These are phyloP conservation scores for Pyracantha coccinea DNA, from an alignment of 331 rosid genomes.

Conservation along the genomic window DNA sequence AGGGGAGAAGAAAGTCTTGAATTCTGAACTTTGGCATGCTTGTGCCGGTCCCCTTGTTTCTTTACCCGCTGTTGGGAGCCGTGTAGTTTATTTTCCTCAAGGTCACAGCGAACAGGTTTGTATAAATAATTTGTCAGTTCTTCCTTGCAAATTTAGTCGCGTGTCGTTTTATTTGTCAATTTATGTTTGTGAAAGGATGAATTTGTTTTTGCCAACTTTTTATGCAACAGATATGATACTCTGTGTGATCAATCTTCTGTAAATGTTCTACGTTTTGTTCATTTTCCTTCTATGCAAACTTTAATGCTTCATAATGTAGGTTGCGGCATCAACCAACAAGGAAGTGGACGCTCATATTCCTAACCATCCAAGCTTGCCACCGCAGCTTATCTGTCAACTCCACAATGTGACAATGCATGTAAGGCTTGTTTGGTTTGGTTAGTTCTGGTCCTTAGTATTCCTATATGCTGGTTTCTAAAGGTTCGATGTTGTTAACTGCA, in stretches of 20 bases:
- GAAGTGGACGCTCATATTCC: slow-evolving; percentile 88
- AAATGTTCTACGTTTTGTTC: not conserved
- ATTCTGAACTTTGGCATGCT: slow-evolving; percentile 99
- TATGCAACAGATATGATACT: not conserved
- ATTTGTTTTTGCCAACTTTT: not conserved
- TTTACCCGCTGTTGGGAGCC: slow-evolving; percentile 80
- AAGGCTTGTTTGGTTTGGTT: slow-evolving; percentile 24
- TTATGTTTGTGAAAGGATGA: not conserved
- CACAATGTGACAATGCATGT: slow-evolving; percentile 73
- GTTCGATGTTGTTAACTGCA: slow-evolving; percentile 17
- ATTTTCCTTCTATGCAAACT: not conserved
- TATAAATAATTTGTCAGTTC: not conserved
- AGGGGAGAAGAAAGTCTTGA: slow-evolving; percentile 80
- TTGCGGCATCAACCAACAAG: slow-evolving; percentile 75
- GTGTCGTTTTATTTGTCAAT: not conserved
- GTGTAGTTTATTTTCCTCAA: slow-evolving; percentile 90
- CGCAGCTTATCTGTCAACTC: slow-evolving; percentile 40
- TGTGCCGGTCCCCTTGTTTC: slow-evolving; percentile 98
- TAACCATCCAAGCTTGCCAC: slow-evolving; percentile 82
- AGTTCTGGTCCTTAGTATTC: not conserved
- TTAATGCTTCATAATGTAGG: slow-evolving; percentile 28
- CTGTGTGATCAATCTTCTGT: not conserved
- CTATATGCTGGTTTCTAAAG: slow-evolving; percentile 2
- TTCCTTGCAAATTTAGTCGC: not conserved
- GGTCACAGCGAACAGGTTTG: slow-evolving; percentile 97